Evolutionary conservation across 2,329 filamentous ascomycete genomes (phyloP).

Genomic region (Paecilomyces sp.): DNA sequence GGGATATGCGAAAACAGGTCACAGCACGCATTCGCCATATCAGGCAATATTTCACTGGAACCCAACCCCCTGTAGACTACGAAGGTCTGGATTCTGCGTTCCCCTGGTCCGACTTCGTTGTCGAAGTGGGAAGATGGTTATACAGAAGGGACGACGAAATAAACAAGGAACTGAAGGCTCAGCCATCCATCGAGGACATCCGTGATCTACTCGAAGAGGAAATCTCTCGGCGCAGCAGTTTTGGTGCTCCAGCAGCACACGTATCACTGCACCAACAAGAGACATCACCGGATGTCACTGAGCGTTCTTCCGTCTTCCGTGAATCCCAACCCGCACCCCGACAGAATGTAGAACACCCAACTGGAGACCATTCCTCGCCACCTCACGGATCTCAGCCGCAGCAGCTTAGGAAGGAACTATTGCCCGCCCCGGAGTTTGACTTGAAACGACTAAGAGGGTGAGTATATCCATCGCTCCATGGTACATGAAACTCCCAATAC

Average conservation of each 20-base stretch:
- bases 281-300: not conserved
- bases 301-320: not conserved
- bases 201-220: constrained; percentile 10
- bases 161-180: constrained; percentile 28
- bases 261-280: not conserved
- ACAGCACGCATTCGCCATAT: constrained; percentile 33
- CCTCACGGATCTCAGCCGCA: not conserved
- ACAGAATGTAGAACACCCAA: not conserved
- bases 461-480: constrained; percentile 1
- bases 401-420: constrained; percentile 3
- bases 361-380: not conserved
- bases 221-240: constrained; percentile 26
- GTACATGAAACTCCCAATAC: not conserved
- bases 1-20: constrained; percentile 26
- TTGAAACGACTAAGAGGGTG: constrained; percentile 11
- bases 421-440: constrained; percentile 4
- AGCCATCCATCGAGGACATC: constrained; percentile 35
- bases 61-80: constrained; percentile 32
- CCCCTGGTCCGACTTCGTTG: constrained; percentile 44
- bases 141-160: constrained; percentile 41
- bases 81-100: constrained; percentile 39
- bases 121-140: constrained; percentile 41
- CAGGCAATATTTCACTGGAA: constrained; percentile 23
- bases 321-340: not conserved
- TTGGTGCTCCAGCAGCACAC: constrained; percentile 14